Evolutionary conservation across 495 filamentous ascomycete species (phyloP).

Genomic region (Friedmanniomyces simplex): DNA sequence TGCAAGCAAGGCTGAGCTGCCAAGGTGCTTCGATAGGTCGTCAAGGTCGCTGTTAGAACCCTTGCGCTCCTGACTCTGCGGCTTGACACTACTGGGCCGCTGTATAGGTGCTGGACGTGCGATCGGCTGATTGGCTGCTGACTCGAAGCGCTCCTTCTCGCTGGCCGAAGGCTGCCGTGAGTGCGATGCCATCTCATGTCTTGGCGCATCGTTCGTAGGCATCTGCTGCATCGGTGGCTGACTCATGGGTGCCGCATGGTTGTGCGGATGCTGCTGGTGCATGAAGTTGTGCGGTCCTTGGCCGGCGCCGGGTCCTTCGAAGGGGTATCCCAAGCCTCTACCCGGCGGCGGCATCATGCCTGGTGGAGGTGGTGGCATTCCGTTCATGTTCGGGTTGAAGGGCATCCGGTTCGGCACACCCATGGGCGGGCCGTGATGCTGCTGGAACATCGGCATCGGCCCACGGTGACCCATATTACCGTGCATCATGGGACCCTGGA

Average conservation of each 20-base stretch:
- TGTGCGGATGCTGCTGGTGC: conserved; percentile 36
- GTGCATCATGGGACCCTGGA: conserved; percentile 26
- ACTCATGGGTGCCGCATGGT: conserved; percentile 4
- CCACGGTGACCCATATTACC: conserved; percentile 26
- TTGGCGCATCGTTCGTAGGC: background rate
- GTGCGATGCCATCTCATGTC: conserved; percentile 7
- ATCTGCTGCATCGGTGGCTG: conserved; percentile 5
- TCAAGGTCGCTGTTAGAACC: conserved; percentile 47
- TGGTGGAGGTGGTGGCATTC: conserved; percentile 35
- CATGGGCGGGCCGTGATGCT: conserved; percentile 34
- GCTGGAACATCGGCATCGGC: conserved; percentile 27
- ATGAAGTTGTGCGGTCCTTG: conserved; percentile 37
- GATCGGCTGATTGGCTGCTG: conserved; percentile 46
- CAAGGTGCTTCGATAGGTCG: conserved; percentile 71
- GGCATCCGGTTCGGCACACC: conserved; percentile 47
- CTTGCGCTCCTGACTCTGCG: conserved; percentile 34
- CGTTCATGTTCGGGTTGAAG: conserved; percentile 43
- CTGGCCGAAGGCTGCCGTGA: conserved; percentile 19
- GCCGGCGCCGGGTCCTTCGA: conserved; percentile 49
- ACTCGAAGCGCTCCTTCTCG: conserved; percentile 19
- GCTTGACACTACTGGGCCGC: conserved; percentile 68
- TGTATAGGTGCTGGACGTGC: conserved; percentile 78
- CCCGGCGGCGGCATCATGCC: conserved; percentile 34
- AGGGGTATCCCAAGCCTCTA: conserved; percentile 46
- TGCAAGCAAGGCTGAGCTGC: conserved; percentile 85